Conservation (phyloP, 2,329 filamentous ascomycete species). For the Xylaria sp. region DNA sequence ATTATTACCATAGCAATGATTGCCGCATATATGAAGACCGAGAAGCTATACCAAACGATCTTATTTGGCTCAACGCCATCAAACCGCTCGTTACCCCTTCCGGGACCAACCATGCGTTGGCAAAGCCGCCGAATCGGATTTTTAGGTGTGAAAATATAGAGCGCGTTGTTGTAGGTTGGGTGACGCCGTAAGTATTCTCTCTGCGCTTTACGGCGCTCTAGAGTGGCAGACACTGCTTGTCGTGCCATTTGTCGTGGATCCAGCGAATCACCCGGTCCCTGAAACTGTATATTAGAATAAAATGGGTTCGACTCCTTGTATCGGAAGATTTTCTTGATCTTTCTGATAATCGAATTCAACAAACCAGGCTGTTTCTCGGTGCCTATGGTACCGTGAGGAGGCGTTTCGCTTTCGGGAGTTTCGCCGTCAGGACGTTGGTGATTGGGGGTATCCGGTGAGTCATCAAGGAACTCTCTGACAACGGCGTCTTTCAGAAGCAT, state of each 20-base stretch:
- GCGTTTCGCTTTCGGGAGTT: conserved; percentile 46
- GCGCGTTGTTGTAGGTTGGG: conserved; percentile 90
- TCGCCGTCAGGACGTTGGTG: conserved; percentile 25
- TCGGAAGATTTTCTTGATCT: conserved; percentile 65
- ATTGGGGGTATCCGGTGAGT: conserved; percentile 62
- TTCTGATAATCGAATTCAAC: conserved; percentile 71
- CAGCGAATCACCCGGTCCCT: conserved; percentile 78
- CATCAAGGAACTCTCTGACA: conserved; percentile 92
- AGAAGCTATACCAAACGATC: conserved; percentile 91
- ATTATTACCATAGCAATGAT: conserved; percentile 98
- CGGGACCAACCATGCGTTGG: conserved; percentile 90
- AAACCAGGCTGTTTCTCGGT: conserved; percentile 66
- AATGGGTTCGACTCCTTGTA: conserved; percentile 91
- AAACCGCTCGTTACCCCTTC: conserved; percentile 85
- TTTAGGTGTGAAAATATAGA: conserved; percentile 84
- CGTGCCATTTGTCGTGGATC: conserved; percentile 90
- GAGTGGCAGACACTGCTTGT: conserved; percentile 85
- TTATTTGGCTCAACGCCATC: conserved; percentile 92
- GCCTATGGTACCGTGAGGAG: conserved; percentile 52
- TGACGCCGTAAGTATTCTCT: conserved; percentile 88
- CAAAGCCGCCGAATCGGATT: conserved; percentile 85
- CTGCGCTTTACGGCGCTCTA: conserved; percentile 86
- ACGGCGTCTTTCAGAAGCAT: conserved; percentile 98
- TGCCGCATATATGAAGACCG: conserved; percentile 90
- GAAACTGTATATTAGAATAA: conserved; percentile 79